These are phyloP conservation scores for Annulohypoxylon moriforme DNA, from an alignment of 495 filamentous ascomycete genomes.

Conservation along the genomic window DNA sequence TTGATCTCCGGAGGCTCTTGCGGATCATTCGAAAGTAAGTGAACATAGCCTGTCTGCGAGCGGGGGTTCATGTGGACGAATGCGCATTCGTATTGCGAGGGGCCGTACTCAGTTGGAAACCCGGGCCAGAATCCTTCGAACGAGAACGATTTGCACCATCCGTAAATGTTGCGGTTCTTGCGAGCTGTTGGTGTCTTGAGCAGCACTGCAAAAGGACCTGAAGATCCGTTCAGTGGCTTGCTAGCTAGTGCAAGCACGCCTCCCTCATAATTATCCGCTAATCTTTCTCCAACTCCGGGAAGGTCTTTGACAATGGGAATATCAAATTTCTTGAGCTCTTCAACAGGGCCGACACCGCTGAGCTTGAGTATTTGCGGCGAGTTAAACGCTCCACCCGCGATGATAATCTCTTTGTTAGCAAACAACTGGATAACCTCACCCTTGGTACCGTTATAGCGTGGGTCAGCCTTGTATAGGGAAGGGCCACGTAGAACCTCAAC, in stretches of 20 bases:
- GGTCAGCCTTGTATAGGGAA: constrained; percentile 58
- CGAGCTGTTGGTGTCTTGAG: constrained; percentile 58
- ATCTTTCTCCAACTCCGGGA: constrained; percentile 68
- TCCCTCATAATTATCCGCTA: constrained; percentile 68
- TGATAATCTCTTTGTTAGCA: constrained; percentile 64
- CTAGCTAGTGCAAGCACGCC: constrained; percentile 50
- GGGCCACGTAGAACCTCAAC: constrained; percentile 58
- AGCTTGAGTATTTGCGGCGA: constrained; percentile 70
- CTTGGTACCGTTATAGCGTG: constrained; percentile 51
- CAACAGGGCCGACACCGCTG: constrained; percentile 56
- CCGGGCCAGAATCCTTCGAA: constrained; percentile 64
- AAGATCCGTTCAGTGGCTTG: constrained; percentile 45
- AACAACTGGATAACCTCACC: constrained; percentile 47
- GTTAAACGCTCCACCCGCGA: constrained; percentile 66
- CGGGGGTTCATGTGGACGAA: constrained; percentile 62
- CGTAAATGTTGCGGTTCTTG: constrained; percentile 58
- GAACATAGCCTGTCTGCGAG: constrained; percentile 64
- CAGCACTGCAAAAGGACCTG: constrained; percentile 50
- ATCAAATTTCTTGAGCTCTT: constrained; percentile 54
- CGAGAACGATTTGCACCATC: constrained; percentile 58
- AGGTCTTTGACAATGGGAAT: constrained; percentile 63
- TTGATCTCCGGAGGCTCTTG: constrained; percentile 66
- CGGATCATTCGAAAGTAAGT: constrained; percentile 61
- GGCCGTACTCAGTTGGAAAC: constrained; percentile 57
- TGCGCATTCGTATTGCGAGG: constrained; percentile 55